Conservation (phyloP, 306 rosid species). For the Castanospermum australe region DNA sequence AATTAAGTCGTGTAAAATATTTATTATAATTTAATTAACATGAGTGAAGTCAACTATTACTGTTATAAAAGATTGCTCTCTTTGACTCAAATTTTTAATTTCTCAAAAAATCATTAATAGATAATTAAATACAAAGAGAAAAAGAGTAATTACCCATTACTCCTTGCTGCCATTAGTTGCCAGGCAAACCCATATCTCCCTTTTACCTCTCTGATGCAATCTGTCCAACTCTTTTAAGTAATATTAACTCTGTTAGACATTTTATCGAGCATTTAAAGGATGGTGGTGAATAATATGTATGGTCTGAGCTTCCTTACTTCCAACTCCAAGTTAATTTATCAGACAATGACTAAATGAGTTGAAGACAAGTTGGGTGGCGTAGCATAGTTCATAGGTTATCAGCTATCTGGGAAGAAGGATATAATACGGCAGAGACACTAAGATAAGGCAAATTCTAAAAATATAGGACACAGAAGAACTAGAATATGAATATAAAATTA, state of each 20-base stretch:
- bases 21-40: too few relatives aligned
- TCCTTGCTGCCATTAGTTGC: slow-evolving; percentile 46
- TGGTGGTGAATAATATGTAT: neutral
- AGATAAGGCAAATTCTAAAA: too few relatives aligned
- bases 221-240: neutral
- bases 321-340: neutral
- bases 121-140: too few relatives aligned
- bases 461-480: too few relatives aligned
- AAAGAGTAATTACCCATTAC: slow-evolving; percentile 52
- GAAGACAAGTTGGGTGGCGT: neutral
- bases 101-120: too few relatives aligned
- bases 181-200: slow-evolving; percentile 38
- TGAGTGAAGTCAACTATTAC: too few relatives aligned
- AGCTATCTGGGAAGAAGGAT: neutral
- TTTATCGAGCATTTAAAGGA: slow-evolving; percentile 37
- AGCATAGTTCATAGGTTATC: neutral
- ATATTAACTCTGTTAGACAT: slow-evolving; percentile 1
- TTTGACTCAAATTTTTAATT: too few relatives aligned
- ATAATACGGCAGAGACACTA: too few relatives aligned
- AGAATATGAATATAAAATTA: too few relatives aligned
- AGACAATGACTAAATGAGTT: neutral
- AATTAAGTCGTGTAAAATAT: too few relatives aligned
- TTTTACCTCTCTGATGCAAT: neutral
- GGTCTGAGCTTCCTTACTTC: neutral
- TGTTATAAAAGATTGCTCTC: too few relatives aligned